Base-by-base conservation (phyloP, 257 asterid species). In the Linderniella brevidens region DNA sequence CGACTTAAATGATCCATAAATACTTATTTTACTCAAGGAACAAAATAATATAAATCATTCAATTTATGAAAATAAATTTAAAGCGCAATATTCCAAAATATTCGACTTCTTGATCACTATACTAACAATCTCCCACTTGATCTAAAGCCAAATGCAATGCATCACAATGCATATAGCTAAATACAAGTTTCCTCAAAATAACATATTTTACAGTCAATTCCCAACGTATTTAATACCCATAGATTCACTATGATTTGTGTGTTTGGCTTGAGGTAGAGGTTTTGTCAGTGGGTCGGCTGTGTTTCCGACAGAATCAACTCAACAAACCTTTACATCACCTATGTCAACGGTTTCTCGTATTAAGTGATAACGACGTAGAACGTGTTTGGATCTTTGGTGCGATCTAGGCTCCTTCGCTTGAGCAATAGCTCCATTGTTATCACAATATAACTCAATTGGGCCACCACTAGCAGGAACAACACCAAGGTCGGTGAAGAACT, bases 121-220 rank as follows among this genome's bases (percentile, higher is more conserved):
- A 25, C 49, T 15, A 44, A 44, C 49, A 44, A 44, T 44, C 49
- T 44, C 49, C 49, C 49, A 44, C 49, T n/a, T 44, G 17, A 16
- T 16, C 49, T 44, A 44, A 16, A 25, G 32, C 3, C 32, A 25
- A 25, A 25, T 2, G 4, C 32, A 25, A 25, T n/a, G 6, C 32
- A 25, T 25, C 32, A 2, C 32, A 2, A 25, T 25, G 32, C 32
- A 25, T 25, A 6, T 25, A 25, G 32, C 32, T 3, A 25, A 2
- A 25, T 2, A 25, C 32, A 25, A 25, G 32, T 3, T 3, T 25
- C 32, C 32, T 25, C 32, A 25, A 6, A 25, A 25, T 25, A 25
- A 25, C 32, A 25, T 40, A 12, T 1, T 14, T 40, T 8, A 40
- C 3, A 44, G 49, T 17, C 49, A 44, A n/a, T 13, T 19, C 6